Conservation (phyloP, 495 filamentous ascomycete species). For the Immersiella caudata region DNA sequence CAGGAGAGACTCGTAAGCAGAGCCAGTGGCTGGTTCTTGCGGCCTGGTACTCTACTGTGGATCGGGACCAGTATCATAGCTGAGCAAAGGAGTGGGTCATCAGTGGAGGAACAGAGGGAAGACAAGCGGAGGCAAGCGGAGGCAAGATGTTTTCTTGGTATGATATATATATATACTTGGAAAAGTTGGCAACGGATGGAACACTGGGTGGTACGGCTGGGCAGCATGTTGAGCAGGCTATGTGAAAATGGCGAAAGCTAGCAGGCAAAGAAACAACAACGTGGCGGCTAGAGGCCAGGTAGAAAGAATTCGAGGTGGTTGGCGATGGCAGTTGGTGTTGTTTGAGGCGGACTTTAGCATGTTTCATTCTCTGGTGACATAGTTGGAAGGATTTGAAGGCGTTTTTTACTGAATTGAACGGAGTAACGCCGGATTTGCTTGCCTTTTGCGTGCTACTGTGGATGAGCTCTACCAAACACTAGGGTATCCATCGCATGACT, state of each 20-base stretch:
- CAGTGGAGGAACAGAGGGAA: background rate
- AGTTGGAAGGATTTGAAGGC: background rate
- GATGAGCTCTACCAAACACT: background rate
- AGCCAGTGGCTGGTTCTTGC: too few species aligned
- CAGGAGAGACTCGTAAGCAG: too few species aligned
- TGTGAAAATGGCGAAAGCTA: background rate
- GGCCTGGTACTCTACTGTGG: too few species aligned
- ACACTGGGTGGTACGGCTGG: background rate
- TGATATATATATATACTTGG: conserved; percentile 1
- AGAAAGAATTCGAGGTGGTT: background rate
- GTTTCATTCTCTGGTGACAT: background rate
- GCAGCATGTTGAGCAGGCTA: background rate
- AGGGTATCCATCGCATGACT: too few species aligned
- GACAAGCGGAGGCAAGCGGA: background rate
- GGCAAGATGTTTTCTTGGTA: background rate
- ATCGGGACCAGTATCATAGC: too few species aligned
- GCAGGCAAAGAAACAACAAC: background rate
- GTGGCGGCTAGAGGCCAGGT: background rate
- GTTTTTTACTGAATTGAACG: background rate
- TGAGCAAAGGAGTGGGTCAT: too few species aligned
- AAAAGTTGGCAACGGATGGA: background rate
- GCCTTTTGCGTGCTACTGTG: background rate
- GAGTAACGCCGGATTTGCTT: background rate
- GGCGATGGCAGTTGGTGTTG: background rate
- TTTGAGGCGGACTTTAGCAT: background rate